Conservation (phyloP, 305 asterid species). For the Lippia alba region DNA sequence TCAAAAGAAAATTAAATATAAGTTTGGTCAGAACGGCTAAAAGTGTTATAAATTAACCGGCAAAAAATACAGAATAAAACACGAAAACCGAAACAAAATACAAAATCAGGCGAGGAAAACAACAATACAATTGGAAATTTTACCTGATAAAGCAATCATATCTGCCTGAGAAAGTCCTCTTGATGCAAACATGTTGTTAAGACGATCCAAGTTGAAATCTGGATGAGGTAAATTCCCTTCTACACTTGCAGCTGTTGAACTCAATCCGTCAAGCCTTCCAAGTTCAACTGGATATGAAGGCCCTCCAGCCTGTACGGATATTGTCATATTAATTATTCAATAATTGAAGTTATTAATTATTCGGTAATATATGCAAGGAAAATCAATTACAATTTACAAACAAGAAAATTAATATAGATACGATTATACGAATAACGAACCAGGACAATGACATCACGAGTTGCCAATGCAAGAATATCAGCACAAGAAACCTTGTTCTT, state of each 20-base stretch:
- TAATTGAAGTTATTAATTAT: too few relatives aligned
- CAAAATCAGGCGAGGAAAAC: too few relatives aligned
- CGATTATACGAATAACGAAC: too few relatives aligned
- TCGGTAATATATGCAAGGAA: too few relatives aligned
- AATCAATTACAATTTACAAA: too few relatives aligned
- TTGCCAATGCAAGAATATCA: constrained; percentile 83
- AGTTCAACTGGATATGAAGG: constrained; percentile 48
- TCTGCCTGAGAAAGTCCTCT: constrained; percentile 66
- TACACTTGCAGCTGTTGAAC: constrained; percentile 67
- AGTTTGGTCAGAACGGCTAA: too few relatives aligned
- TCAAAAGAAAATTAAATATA: too few relatives aligned
- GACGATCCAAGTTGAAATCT: constrained; percentile 61
- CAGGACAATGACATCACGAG: constrained; percentile 78
- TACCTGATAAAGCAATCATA: constrained; percentile 95
- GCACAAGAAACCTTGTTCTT: constrained; percentile 85
- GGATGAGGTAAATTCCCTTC: constrained; percentile 73
- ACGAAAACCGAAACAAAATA: too few relatives aligned
- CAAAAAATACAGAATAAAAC: too few relatives aligned
- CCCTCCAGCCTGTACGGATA: constrained; percentile 61
- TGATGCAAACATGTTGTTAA: constrained; percentile 62
- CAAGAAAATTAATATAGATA: not conserved
- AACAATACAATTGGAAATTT: too few relatives aligned
- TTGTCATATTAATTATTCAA: not conserved
- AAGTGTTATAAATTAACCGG: too few relatives aligned
- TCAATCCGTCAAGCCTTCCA: constrained; percentile 85